Evolutionary conservation across 768 basidiomycete genomes (phyloP).

Genomic region (Hygrophoropsis aurantiaca): DNA sequence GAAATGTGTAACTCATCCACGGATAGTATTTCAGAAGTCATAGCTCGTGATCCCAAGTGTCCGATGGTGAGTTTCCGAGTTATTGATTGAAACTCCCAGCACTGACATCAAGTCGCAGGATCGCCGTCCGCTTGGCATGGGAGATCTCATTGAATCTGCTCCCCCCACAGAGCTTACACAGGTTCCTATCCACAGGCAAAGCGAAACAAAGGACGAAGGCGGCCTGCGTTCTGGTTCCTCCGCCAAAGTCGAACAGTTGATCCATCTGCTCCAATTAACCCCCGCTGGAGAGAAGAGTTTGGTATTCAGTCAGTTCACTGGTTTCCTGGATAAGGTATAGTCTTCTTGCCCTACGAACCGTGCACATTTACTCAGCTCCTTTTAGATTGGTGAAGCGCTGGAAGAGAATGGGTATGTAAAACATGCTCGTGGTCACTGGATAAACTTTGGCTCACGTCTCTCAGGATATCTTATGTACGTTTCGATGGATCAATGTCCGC

Average conservation of each 20-base stretch:
- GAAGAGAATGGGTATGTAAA: conserved; percentile 60
- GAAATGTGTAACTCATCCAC: conserved; percentile 3
- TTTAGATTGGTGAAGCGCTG: conserved; percentile 67
- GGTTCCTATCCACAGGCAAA: conserved; percentile 37
- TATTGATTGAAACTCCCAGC: background rate
- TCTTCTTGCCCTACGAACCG: background rate
- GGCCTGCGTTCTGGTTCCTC: conserved; percentile 59
- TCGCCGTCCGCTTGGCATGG: conserved; percentile 56
- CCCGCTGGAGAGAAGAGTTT: conserved; percentile 74
- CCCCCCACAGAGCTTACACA: conserved; percentile 73
- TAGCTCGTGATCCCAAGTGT: conserved; percentile 72
- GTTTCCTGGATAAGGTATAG: conserved; percentile 74
- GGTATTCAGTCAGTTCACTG: conserved; percentile 89
- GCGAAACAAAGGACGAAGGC: conserved; percentile 38
- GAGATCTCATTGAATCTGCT: conserved; percentile 60
- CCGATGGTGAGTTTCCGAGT: conserved; percentile 57
- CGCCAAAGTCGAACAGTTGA: conserved; percentile 82
- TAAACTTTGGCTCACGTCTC: background rate
- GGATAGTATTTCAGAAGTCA: conserved; percentile 65
- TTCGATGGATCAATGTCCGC: conserved; percentile 90
- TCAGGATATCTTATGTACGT: conserved; percentile 71
- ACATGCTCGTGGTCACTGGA: background rate
- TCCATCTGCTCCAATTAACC: conserved; percentile 69
- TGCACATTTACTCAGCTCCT: background rate
- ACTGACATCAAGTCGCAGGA: conserved; percentile 47